Evolutionary conservation across 176 grass and related monocot genomes (phyloP).

Genomic region (Microstegium vimineum): DNA sequence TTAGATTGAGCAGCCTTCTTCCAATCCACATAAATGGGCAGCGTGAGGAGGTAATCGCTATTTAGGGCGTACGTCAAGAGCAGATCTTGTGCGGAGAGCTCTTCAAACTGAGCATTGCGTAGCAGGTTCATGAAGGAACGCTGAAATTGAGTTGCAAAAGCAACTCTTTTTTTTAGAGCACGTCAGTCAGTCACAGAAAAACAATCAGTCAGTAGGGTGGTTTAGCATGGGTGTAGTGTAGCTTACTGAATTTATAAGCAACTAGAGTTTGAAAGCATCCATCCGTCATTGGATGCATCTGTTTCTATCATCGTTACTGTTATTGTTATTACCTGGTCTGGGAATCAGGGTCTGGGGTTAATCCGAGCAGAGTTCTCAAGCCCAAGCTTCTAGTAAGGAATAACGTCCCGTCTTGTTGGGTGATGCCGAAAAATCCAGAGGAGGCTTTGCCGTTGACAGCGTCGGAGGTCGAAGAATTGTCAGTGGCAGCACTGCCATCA

Average conservation of each 20-base stretch:
- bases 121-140: constrained; percentile 92
- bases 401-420: constrained; percentile 27
- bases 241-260: neutral
- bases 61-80: constrained; percentile 67
- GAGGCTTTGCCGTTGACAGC: constrained; percentile 14
- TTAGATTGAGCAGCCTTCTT: constrained; percentile 80
- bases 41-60: constrained; percentile 77
- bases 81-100: constrained; percentile 73
- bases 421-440: constrained; percentile 21
- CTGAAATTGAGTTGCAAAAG: constrained; percentile 70
- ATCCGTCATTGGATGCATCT: neutral
- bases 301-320: neutral
- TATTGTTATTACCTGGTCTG: neutral
- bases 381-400: constrained; percentile 49
- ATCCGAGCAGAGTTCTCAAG: constrained; percentile 63
- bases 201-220: neutral
- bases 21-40: constrained; percentile 89
- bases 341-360: constrained; percentile 32
- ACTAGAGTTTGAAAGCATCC: neutral
- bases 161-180: constrained; percentile 27
- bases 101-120: constrained; percentile 80
- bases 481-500: neutral
- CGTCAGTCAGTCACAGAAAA: neutral
- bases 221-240: neutral
- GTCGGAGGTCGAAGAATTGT: neutral